Evolutionary conservation across 2,329 filamentous ascomycete species (phyloP), one percentile per base, ranked within the genome.

Genomic region (Escovopsis weberi): DNA sequence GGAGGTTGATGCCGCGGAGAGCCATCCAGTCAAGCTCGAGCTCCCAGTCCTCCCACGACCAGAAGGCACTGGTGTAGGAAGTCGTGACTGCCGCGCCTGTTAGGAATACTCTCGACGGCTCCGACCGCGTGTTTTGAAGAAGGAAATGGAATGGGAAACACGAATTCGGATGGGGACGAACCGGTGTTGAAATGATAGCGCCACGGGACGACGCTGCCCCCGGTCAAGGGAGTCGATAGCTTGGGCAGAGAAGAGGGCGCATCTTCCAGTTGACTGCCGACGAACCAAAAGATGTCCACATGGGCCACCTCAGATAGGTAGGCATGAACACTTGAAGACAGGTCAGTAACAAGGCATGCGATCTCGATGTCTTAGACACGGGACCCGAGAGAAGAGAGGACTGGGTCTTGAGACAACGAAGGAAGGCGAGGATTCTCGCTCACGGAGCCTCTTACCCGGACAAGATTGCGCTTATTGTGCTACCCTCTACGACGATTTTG

Each of bases 11-110:
- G 26, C 67, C 68, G 10, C 62, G 64, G 2, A 73, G 59, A 4
- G 69, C 68, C 48, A 72, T 58, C 68, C 69, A 72, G 51, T 72
- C 69, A 4, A 72, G 59, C 48, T 72, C 59, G 2, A 63, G 51
- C 51, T 72, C 68, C 68, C 69, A 72, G 36, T 72, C 69, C 39
- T 67, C 58, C 68, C 68, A 73, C 15, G 54, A 53, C 68, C 67
- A 73, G 50, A 70, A 72, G 0, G 68, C 61, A 2, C 59, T 55
- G 5, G 67, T 70, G 47, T 72, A 72, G 4, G 65, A 70, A 48
- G 69, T 70, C 0, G 68, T 72, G 1, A 72, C 68, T 63, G 19
- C 1, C 6, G 12, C 12, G 43, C 11, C 9, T 10, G 30, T 9
- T 26, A 19, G 37, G 12, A 38, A 26, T 18, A 38, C 12, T 7